Conservation (phyloP, 176 grass and related monocot genomes). For the Musa itinerans region DNA sequence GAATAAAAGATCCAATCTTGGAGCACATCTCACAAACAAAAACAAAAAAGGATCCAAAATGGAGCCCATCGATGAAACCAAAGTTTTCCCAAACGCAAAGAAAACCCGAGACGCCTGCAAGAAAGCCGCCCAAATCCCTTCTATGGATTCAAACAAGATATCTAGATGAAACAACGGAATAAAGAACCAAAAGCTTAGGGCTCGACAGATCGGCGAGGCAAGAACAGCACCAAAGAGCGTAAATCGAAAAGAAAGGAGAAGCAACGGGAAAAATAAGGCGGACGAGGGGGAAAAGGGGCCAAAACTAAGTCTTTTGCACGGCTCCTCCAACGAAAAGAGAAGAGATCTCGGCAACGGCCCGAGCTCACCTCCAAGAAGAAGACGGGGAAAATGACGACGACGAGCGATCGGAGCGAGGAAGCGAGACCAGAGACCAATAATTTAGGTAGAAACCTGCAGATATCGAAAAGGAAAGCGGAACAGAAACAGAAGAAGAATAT, state of each 20-base stretch:
- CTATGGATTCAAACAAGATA: background rate
- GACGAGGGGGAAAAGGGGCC: background rate
- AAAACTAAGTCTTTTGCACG: background rate
- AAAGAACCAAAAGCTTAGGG: background rate
- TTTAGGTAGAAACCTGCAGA: background rate
- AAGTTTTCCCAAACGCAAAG: background rate
- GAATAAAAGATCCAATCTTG: background rate
- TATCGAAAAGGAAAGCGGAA: background rate
- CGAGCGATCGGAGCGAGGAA: background rate
- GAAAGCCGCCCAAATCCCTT: background rate
- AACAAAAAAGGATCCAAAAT: background rate
- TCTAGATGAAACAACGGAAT: background rate
- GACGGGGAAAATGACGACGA: background rate
- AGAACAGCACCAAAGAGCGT: background rate
- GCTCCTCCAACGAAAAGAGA: background rate
- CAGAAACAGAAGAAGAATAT: too few species aligned
- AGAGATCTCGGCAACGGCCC: background rate
- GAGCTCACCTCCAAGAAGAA: constrained; percentile 10
- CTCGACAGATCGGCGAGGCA: background rate
- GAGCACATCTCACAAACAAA: background rate
- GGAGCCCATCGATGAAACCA: background rate
- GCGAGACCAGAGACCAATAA: background rate
- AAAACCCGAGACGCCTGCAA: background rate
- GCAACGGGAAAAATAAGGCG: background rate
- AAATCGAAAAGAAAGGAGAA: background rate